Evolutionary conservation across 176 grass and related monocot species (phyloP).

Genomic region (barley (Hordeum vulgare)): DNA sequence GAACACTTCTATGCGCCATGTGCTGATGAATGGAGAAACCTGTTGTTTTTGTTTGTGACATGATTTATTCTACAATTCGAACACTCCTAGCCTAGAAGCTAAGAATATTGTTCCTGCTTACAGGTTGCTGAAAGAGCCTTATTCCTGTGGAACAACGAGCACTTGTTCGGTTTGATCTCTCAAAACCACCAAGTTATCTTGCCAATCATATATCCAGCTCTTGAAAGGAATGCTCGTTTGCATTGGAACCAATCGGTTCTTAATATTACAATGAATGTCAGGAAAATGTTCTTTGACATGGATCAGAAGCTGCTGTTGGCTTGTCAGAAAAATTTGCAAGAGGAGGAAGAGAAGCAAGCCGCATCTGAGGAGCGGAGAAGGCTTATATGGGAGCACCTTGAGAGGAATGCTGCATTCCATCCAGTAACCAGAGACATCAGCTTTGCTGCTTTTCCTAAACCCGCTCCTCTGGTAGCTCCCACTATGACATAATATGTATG

Average conservation of each 20-base stretch:
- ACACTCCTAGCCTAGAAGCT: neutral
- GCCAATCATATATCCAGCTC: constrained; percentile 72
- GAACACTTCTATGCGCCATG: neutral
- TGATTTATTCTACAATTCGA: constrained; percentile 7
- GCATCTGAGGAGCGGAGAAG: constrained; percentile 63
- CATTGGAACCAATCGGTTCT: constrained; percentile 97
- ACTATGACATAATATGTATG: constrained; percentile 49
- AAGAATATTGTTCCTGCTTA: constrained; percentile 14
- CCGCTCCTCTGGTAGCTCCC: constrained; percentile 51
- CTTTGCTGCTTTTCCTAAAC: constrained; percentile 47
- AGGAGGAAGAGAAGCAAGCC: constrained; percentile 66
- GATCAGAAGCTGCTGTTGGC: constrained; percentile 73
- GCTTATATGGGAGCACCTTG: constrained; percentile 77
- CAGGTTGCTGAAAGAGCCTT: constrained; percentile 94
- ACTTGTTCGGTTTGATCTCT: constrained; percentile 64
- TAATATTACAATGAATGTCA: constrained; percentile 79
- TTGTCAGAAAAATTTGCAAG: constrained; percentile 81
- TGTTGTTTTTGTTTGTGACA: neutral
- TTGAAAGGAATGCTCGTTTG: constrained; percentile 72
- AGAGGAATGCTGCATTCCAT: constrained; percentile 53
- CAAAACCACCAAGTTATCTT: constrained; percentile 78
- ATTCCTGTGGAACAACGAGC: constrained; percentile 93
- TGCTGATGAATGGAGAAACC: neutral
- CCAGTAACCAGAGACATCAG: constrained; percentile 42
- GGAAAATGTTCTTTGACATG: constrained; percentile 90